Percentiles rank a stretch among this genome's conserved stretches.
phyloP scores from a whole-genome alignment of 805 yeast species.

The Citeromyces matritensis region DNA sequence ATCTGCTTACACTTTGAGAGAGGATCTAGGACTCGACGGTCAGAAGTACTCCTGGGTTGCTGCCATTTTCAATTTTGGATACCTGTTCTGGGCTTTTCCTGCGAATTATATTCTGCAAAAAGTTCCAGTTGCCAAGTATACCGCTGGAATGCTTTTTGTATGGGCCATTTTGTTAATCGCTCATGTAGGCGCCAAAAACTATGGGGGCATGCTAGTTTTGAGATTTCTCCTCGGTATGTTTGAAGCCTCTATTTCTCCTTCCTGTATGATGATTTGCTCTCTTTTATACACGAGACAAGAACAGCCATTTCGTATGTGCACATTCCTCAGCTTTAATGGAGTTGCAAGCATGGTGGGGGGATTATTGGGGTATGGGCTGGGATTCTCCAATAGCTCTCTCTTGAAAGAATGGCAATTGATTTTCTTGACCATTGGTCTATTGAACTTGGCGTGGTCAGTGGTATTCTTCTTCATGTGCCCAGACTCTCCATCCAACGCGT shows the following conservation, averaged over 20 bases:
- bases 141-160: constrained; percentile 17
- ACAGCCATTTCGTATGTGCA: constrained; percentile 14
- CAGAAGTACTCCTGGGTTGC: constrained; percentile 40
- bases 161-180: constrained; percentile 35
- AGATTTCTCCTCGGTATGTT: constrained; percentile 33
- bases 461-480: constrained; percentile 14
- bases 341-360: constrained; percentile 15
- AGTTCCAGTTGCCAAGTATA: constrained; percentile 18
- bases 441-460: constrained; percentile 16
- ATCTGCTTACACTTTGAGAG: constrained; percentile 25
- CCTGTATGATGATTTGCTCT: constrained; percentile 18
- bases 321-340: constrained; percentile 15
- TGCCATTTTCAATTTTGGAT: constrained; percentile 51
- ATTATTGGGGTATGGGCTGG: constrained; percentile 16
- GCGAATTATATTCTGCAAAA: constrained; percentile 20
- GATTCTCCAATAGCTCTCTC: constrained; percentile 10
- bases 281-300: constrained; percentile 18
- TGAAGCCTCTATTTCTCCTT: constrained; percentile 19
- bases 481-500: constrained; percentile 16
- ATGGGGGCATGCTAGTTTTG: constrained; percentile 27
- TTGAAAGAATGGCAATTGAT: constrained; percentile 15
- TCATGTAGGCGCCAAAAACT: constrained; percentile 27
- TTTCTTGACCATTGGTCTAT: constrained; percentile 16
- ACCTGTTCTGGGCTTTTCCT: constrained; percentile 43
- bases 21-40: constrained; percentile 23